Evolutionary conservation across 192 early-diverging fungal genomes (phyloP), one percentile per base, ranked within the genome.

Genomic region (Coemansia javaensis): DNA sequence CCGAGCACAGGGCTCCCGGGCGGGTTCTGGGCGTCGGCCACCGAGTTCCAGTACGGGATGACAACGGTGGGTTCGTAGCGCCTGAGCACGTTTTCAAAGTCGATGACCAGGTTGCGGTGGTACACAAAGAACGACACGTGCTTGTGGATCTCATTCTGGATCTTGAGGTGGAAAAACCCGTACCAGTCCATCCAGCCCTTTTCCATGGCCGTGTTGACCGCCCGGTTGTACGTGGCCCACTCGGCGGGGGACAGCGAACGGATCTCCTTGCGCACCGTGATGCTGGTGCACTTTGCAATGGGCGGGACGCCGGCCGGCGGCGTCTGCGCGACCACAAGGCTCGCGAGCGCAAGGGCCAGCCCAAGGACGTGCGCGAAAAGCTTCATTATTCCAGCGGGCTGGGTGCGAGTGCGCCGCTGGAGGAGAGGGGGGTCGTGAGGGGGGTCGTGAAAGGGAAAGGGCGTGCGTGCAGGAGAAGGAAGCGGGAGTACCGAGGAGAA

Each of bases 71-170:
- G 60, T 20, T 78, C 50, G 50, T 78, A 64, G 9, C 35, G 21
- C 22, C 53, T 59, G n/a, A 84, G 70, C 3, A 66, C 61, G 15
- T 53, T 55, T 47, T 84, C 80, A 40, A 71, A 82, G 37, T 63
- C 66, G 41, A 43, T 39, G n/a, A 77, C 64, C 40, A 79, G 71
- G 22, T 37, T 46, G 41, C 82, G 75, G 34, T 83, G 79, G 64
- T 63, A 78, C 8, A 66, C 40, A 8, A 81, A 50, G 53, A 81
- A 81, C 20, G 51, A 42, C 4, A 63, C 31, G 56, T 67, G 66
- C 2, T 53, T 56, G 42, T 77, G 75, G 34, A 71, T 56, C 0
- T 18, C 22, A 2, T 24, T 12, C 0, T 66, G 56, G 14, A 69
- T 44, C n/a, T 21, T 32, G 13, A 56, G 33, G 62, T 78, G 76